Evolutionary conservation across 2,329 filamentous ascomycete species (phyloP).

Genomic region (Colletotrichum karsti): DNA sequence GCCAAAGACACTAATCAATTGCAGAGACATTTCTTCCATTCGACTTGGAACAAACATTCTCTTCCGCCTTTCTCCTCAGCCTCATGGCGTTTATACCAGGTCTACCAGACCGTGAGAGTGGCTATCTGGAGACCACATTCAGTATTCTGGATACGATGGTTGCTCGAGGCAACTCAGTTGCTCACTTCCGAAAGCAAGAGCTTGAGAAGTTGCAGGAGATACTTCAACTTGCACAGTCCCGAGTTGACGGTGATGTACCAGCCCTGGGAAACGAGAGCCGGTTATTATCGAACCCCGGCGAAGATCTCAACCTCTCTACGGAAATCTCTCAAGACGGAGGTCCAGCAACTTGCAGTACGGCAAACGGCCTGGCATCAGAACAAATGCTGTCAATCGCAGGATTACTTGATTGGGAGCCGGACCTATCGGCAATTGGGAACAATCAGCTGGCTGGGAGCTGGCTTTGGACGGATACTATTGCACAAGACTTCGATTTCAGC

Average conservation of each 20-base stretch:
- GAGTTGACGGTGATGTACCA: neutral
- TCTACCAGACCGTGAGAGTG: neutral
- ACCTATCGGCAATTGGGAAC: neutral
- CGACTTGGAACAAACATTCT: conserved; percentile 19
- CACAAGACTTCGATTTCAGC: neutral
- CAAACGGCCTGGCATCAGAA: conserved; percentile 6
- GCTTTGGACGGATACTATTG: neutral
- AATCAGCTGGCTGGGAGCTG: conserved; percentile 1
- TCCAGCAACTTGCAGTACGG: neutral
- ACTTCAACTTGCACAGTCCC: neutral
- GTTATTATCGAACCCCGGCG: neutral
- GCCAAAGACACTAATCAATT: neutral
- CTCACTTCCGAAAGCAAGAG: conserved; percentile 2
- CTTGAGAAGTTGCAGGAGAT: conserved; percentile 13
- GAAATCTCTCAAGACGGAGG: neutral
- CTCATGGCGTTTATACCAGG: neutral
- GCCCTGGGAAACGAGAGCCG: neutral
- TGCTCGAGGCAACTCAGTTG: neutral
- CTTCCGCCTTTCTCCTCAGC: neutral
- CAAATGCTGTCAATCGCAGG: conserved; percentile 3
- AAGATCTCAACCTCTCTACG: neutral
- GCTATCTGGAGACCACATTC: neutral
- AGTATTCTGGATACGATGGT: conserved; percentile 1
- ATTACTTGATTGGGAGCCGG: neutral
- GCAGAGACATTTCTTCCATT: conserved; percentile 6